phyloP scores from a whole-genome alignment of 2,329 filamentous ascomycete species.

The Talaromyces atroroseus region DNA sequence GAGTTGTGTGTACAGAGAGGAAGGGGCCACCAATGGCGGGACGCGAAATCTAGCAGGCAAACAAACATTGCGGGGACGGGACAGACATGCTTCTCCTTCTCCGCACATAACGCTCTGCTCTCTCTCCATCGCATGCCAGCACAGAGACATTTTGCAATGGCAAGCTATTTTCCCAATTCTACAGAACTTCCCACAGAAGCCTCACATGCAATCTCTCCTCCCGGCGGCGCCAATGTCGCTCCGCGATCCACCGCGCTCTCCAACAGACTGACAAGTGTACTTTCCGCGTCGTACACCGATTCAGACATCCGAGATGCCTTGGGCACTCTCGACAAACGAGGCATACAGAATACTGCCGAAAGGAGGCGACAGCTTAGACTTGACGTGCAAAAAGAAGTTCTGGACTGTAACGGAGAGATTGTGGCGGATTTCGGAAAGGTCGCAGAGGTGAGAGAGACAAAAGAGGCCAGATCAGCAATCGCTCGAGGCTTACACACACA shows the following conservation, averaged over 20 bases:
- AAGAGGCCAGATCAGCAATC: background rate
- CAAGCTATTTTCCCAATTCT: conserved; percentile 29
- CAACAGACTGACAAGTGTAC: conserved; percentile 74
- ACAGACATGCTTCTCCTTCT: conserved; percentile 13
- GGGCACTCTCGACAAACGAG: conserved; percentile 66
- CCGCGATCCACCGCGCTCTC: conserved; percentile 61
- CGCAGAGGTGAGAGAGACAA: conserved; percentile 60
- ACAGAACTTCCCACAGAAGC: conserved; percentile 20
- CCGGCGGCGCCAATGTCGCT: conserved; percentile 21
- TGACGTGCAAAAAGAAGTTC: conserved; percentile 84
- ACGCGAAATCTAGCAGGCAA: background rate
- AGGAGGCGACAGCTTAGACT: conserved; percentile 72
- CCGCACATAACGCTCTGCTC: conserved; percentile 12
- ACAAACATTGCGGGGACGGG: conserved; percentile 4
- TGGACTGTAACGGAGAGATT: conserved; percentile 85
- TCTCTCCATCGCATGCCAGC: background rate
- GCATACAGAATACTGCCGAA: conserved; percentile 67
- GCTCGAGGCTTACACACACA: background rate
- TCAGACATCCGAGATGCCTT: conserved; percentile 84
- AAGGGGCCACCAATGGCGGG: background rate
- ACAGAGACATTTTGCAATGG: conserved; percentile 21
- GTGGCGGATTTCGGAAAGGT: conserved; percentile 83
- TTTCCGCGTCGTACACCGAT: conserved; percentile 90
- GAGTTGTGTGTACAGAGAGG: background rate
- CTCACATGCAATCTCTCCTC: conserved; percentile 19